Evolutionary conservation across 1,284 basidiomycete species (phyloP).

Genomic region (Tilletia setariae): DNA sequence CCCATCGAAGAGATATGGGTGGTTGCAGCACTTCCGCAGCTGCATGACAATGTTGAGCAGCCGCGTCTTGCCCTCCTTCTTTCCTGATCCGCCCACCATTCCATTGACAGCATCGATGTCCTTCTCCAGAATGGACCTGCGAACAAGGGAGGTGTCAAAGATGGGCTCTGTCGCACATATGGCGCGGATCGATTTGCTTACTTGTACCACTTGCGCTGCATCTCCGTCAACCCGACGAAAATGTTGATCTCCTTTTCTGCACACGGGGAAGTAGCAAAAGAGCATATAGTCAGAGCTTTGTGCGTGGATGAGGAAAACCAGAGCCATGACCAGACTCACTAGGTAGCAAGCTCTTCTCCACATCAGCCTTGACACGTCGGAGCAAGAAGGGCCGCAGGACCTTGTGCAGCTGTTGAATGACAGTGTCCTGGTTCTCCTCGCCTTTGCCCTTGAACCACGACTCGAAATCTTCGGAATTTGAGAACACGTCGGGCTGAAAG

Average conservation of each 20-base stretch:
- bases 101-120: conserved; percentile 99
- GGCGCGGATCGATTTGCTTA: background rate
- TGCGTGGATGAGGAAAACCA: background rate
- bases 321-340: background rate
- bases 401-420: conserved; percentile 96
- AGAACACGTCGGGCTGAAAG: conserved; percentile 57
- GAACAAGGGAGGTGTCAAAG: background rate
- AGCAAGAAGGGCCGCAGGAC: conserved; percentile 92
- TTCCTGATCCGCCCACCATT: conserved; percentile 57
- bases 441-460: conserved; percentile 68
- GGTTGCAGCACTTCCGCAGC: conserved; percentile 64
- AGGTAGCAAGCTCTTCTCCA: conserved; percentile 82
- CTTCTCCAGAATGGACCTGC: conserved; percentile 74
- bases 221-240: conserved; percentile 93
- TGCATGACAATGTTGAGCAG: conserved; percentile 99
- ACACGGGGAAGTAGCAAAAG: background rate
- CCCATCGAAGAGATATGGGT: conserved; percentile 61
- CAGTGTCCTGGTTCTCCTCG: conserved; percentile 64
- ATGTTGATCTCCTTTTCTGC: conserved; percentile 99
- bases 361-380: conserved; percentile 91
- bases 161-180: too few relatives aligned
- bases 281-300: background rate
- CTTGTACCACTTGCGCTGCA: conserved; percentile 88
- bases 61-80: conserved; percentile 97
- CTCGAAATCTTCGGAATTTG: conserved; percentile 62